Conservation (phyloP, 2,329 filamentous ascomycete species). For the Ceratocystis alfenasii region DNA sequence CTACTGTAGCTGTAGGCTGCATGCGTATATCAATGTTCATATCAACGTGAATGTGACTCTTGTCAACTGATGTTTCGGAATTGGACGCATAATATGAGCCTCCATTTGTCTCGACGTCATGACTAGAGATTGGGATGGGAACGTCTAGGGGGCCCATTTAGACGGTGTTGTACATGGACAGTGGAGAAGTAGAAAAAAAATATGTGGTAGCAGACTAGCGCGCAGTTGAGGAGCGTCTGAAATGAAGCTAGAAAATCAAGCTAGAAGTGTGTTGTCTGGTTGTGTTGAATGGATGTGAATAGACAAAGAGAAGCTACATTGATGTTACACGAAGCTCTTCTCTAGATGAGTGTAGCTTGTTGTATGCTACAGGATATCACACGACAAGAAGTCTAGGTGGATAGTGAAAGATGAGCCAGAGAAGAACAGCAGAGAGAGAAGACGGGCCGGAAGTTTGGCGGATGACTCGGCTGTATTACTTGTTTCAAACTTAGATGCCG, state of each 20-base stretch:
- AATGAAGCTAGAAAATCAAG: not conserved
- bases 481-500: not conserved
- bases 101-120: not conserved
- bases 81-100: not conserved
- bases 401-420: not conserved
- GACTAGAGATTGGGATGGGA: not conserved
- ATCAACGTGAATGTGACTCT: not conserved
- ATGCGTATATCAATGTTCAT: not conserved
- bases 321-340: not conserved
- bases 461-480: not conserved
- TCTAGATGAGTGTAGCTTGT: not conserved
- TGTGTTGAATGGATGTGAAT: not conserved
- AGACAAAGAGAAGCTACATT: slow-evolving; percentile 2
- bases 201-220: not conserved
- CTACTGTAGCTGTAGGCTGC: not conserved
- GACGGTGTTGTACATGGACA: not conserved
- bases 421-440: not conserved
- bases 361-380: not conserved
- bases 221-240: not conserved
- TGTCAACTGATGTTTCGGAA: slow-evolving; percentile 1
- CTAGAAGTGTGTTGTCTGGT: not conserved
- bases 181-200: not conserved
- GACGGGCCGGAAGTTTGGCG: not conserved
- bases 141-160: not conserved
- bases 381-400: not conserved